Conservation (phyloP, 805 yeast genomes). For the Spathaspora boniae region DNA sequence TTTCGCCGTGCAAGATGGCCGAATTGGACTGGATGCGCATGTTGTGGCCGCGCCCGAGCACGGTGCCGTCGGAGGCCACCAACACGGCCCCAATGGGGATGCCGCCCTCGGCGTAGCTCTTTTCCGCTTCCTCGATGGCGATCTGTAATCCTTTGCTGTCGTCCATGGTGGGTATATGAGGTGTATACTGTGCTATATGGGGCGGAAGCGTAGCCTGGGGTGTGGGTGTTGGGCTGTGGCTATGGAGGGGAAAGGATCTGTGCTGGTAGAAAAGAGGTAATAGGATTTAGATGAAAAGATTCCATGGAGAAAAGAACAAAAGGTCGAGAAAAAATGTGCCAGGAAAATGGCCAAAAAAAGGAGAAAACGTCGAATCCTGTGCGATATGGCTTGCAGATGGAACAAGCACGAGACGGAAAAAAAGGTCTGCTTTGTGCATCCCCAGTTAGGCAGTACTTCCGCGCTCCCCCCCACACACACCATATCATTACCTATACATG, state of each 20-base stretch:
- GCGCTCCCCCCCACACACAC: neutral
- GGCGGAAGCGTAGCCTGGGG: too few relatives aligned
- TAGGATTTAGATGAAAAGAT: too few relatives aligned
- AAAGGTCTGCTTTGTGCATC: too few relatives aligned
- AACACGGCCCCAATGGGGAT: constrained; percentile 84
- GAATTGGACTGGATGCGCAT: constrained; percentile 82
- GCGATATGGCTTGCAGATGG: too few relatives aligned
- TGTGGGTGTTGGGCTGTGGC: neutral
- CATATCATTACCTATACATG: constrained; percentile 47
- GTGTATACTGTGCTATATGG: neutral
- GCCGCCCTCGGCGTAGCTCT: constrained; percentile 78
- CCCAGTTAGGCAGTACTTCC: too few relatives aligned
- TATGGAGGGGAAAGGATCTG: neutral
- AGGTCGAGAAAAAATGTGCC: too few relatives aligned
- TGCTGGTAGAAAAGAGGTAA: neutral
- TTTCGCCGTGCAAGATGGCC: constrained; percentile 89
- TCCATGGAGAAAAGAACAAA: too few relatives aligned
- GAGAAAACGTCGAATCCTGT: too few relatives aligned
- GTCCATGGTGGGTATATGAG: constrained; percentile 38
- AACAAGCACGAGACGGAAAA: too few relatives aligned
- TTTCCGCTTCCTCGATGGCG: constrained; percentile 69
- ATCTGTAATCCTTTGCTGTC: constrained; percentile 63
- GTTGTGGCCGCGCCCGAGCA: constrained; percentile 88
- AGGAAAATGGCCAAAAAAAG: too few relatives aligned
- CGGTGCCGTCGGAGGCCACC: constrained; percentile 63